A percentile compares a stretch with the other conserved stretches of the same genome.
These are phyloP conservation scores for Lipomyces yamanashiensis DNA, from an alignment of 805 yeast genomes.

Conservation along the genomic window DNA sequence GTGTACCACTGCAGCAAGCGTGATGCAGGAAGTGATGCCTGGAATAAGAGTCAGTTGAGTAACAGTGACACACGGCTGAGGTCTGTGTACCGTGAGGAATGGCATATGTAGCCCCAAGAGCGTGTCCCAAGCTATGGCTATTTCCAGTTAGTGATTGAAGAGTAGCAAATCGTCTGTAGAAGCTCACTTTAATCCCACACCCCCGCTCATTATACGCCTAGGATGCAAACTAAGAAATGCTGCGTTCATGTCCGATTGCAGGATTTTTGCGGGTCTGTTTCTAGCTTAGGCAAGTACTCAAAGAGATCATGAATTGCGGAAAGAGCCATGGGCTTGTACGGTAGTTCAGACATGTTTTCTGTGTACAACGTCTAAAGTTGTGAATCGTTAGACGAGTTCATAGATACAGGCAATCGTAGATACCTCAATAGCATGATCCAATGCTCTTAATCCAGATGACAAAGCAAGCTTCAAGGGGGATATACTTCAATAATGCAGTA, in stretches of 20 bases:
- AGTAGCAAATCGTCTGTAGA: neutral
- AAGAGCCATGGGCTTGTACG: constrained; percentile 13
- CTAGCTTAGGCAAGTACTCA: constrained; percentile 6
- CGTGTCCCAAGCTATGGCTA: constrained; percentile 15
- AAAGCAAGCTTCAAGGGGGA: constrained; percentile 1
- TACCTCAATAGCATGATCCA: constrained; percentile 21
- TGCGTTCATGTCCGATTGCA: constrained; percentile 4
- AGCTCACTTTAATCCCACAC: constrained; percentile 4
- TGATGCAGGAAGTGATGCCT: constrained; percentile 19
- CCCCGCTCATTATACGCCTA: neutral
- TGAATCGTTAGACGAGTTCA: neutral
- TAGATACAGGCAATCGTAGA: neutral
- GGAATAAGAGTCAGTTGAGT: neutral
- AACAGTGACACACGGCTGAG: neutral
- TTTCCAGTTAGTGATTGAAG: neutral
- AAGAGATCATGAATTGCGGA: constrained; percentile 4
- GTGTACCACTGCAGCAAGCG: constrained; percentile 5
- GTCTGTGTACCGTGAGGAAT: constrained; percentile 6
- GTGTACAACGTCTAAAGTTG: neutral
- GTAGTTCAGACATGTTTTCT: neutral
- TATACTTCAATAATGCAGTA: constrained; percentile 7
- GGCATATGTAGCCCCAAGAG: constrained; percentile 7
- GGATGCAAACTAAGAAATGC: constrained; percentile 12
- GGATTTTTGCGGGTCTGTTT: constrained; percentile 4
- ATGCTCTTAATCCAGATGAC: constrained; percentile 12